Base-by-base conservation (phyloP, 768 basidiomycete genomes). In the Mycena belliarum region DNA sequence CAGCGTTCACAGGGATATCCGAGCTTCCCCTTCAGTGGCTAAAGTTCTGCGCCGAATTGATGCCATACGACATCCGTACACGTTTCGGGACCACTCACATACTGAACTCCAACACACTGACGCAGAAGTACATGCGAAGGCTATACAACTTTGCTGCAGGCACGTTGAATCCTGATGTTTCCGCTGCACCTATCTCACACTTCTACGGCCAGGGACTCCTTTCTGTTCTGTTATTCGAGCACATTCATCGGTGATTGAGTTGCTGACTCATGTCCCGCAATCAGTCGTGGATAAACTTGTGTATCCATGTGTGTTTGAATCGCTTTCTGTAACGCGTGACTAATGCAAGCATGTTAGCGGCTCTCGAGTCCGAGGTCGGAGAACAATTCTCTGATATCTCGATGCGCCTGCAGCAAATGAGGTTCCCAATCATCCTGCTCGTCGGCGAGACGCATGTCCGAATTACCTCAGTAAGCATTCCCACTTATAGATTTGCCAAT, bases 11-110 rank as follows among this genome's bases (percentile, higher is more conserved):
- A 4, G 78, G 87, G 2, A 79, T 81, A 11, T 90, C 91, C 0
- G 90, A 93, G 70, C 76, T 93, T 9, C 93, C 93, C 0, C 74
- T 90, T 10, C 87, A 89, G 60, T 92, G 89, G 88, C 68, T 93
- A 44, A 91, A 88, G 70, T 88, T 84, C 52, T 87, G 88, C 57
- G 81, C 85, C 14, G 89, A 93, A 67, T 74, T 91, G 20, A 82
- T 89, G 52, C 91, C 93, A 7, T 68, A 70, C 24, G 90, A 93
- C 57, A 80, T 92, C 52, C 81, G 87, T 40, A 68, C 71, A 28
- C 82, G 84, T n/a, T 86, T 91, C 66, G 61, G 70, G 32, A 81
- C 72, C 4, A 79, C 85, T 16, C 84, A 89, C 61, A 82, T 94
- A 44, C 68, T 94, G 35, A 92, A 90, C 55, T 83, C 90, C 15